A percentile compares a stretch with the other conserved stretches of the same genome.
phyloP scores from a whole-genome alignment of 108 stramenopile species.

The Mediolabrus comicus region DNA sequence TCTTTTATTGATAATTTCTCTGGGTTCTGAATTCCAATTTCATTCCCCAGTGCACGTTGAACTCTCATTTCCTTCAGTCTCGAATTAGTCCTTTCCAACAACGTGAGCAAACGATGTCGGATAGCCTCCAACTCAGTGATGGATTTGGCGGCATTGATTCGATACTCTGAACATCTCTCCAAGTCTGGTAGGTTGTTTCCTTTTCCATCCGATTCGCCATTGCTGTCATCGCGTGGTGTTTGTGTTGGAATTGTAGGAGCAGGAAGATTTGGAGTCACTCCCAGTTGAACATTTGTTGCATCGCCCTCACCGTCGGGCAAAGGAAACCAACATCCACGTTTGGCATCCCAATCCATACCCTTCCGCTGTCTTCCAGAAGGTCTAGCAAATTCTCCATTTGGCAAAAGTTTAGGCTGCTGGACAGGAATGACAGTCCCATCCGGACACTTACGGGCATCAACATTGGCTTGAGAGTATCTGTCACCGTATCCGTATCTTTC shows the following conservation, averaged over 20 bases:
- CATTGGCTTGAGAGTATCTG: conserved; percentile 68
- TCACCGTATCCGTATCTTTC: conserved; percentile 31
- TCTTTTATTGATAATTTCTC: not conserved
- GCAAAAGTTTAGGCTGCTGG: conserved; percentile 56
- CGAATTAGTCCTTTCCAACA: not conserved
- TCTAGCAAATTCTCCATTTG: conserved; percentile 66
- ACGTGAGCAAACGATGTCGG: not conserved
- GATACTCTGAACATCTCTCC: not conserved
- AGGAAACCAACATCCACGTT: conserved; percentile 75
- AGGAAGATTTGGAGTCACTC: too few relatives aligned
- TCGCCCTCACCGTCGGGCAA: not conserved
- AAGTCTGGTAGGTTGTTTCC: not conserved
- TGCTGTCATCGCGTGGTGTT: not conserved
- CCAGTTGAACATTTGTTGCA: not conserved
- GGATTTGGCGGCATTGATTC: not conserved
- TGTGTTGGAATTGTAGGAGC: not conserved
- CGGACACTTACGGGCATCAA: conserved; percentile 50
- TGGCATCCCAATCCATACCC: conserved; percentile 84
- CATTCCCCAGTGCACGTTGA: not conserved
- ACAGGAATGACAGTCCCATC: conserved; percentile 79
- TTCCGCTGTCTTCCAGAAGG: conserved; percentile 76
- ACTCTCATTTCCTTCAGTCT: not conserved
- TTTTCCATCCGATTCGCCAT: not conserved
- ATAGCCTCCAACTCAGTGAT: not conserved
- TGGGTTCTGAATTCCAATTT: not conserved